A percentile compares a stretch with the other conserved stretches of the same genome.
These are phyloP conservation scores for Cutaneotrichosporon mucoides DNA, from an alignment of 1,284 basidiomycete species.

Conservation along the genomic window DNA sequence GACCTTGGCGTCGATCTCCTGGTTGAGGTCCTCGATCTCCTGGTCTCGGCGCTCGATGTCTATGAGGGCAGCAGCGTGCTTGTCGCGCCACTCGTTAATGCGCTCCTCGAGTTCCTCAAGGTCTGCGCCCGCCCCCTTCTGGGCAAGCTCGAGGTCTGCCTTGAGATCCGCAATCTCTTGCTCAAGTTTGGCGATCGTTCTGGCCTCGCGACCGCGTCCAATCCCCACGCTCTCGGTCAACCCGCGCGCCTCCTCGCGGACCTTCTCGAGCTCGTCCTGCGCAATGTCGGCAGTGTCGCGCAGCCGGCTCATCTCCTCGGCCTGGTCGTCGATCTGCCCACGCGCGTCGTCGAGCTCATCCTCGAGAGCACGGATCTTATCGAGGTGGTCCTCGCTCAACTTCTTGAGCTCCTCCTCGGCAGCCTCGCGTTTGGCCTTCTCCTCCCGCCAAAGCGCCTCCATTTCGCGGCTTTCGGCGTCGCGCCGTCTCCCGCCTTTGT, in stretches of 20 bases:
- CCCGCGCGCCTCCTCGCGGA: constrained; percentile 53
- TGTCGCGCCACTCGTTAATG: constrained; percentile 46
- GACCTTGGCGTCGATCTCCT: constrained; percentile 44
- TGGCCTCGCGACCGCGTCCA: constrained; percentile 60
- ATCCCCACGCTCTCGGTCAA: constrained; percentile 28
- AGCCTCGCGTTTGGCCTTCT: constrained; percentile 34
- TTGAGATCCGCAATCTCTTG: constrained; percentile 49
- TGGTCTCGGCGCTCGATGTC: constrained; percentile 47
- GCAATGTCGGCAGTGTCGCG: constrained; percentile 54
- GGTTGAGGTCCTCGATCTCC: constrained; percentile 48
- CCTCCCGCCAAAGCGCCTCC: constrained; percentile 39
- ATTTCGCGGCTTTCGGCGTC: constrained; percentile 25
- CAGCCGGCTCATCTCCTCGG: constrained; percentile 55
- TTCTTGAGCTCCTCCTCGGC: constrained; percentile 28
- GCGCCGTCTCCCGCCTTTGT: constrained; percentile 33
- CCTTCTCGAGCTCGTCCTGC: constrained; percentile 60
- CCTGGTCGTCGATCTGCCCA: constrained; percentile 54
- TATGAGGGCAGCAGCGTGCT: constrained; percentile 43
- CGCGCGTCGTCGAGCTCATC: constrained; percentile 61
- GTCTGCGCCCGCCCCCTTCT: constrained; percentile 11
- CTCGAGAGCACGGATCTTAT: constrained; percentile 63
- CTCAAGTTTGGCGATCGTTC: constrained; percentile 61
- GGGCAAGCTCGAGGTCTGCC: constrained; percentile 28
- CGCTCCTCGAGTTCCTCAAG: constrained; percentile 45
- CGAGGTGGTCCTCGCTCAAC: constrained; percentile 60